Evolutionary conservation across 805 yeast genomes (phyloP), one percentile per base, ranked within the genome.

Genomic region (Starmerella potacharoeniae): DNA sequence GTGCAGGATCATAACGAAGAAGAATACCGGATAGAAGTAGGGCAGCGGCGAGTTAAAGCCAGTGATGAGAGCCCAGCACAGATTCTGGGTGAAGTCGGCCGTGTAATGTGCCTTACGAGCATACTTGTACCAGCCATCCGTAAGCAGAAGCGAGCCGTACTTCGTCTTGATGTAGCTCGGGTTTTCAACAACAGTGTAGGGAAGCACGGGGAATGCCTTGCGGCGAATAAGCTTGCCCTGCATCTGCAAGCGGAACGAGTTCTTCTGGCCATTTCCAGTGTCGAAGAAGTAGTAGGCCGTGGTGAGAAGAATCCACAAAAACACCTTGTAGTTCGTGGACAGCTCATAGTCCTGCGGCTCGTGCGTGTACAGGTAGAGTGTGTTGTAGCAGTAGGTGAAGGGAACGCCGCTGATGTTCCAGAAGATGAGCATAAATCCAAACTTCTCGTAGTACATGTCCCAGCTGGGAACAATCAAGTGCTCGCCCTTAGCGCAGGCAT

Each of bases 401-500:
- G 98, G 98, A 43, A 93, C 98, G 65, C 98, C 98, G 35, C 97
- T 96, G 69, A 93, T 88, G 74, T 93, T 93, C 98, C 98, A 93
- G 77, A 93, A 93, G 64, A 90, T 81, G 62, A 93, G 79, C 97
- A 93, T 90, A 76, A 93, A 93, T n/a, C 98, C 98, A 65, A 93
- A 93, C 73, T 93, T 93, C 71, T 93, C 98, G 71, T 93, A 93
- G 35, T 95, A 96, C 97, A 93, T 91, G 71, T 93, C 98, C 97
- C 98, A 93, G 17, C 96, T 86, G 64, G 97, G 96, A 59, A 90
- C 95, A 68, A 93, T 93, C 64, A 91, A 75, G 69, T 93, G 97
- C 73, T 93, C 98, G 64, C 97, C 98, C 72, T 93, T 93, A 55
- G 95, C 83, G 71, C 97, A 91, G 3, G 97, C 96, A 67, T 93